Evolutionary conservation across 1,284 basidiomycete species (phyloP).

Genomic region (Lentinus polychrous): DNA sequence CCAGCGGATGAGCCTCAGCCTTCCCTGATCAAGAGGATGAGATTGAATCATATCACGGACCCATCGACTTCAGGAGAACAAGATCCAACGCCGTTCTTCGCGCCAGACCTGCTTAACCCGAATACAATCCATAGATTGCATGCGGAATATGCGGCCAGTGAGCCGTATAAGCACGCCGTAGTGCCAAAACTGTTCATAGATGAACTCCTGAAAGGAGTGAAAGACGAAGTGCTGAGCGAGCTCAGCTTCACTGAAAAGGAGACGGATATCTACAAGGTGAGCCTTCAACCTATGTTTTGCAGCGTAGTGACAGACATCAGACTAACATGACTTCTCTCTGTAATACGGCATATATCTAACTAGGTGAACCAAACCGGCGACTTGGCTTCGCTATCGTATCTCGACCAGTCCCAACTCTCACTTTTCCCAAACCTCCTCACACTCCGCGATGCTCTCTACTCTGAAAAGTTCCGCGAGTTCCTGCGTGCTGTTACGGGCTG

Average conservation of each 20-base stretch:
- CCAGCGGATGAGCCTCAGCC: slow-evolving; percentile 19
- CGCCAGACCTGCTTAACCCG: slow-evolving; percentile 49
- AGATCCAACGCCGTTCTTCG: slow-evolving; percentile 38
- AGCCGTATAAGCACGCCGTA: slow-evolving; percentile 83
- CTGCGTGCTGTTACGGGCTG: slow-evolving; percentile 89
- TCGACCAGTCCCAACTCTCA: slow-evolving; percentile 69
- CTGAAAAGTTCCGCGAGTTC: slow-evolving; percentile 77
- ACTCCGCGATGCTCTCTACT: slow-evolving; percentile 92
- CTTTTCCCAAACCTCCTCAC: slow-evolving; percentile 74
- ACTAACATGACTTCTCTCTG: background rate
- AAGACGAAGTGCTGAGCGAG: slow-evolving; percentile 77
- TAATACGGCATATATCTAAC: too few species aligned
- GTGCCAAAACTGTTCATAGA: slow-evolving; percentile 83
- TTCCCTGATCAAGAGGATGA: slow-evolving; percentile 24
- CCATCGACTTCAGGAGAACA: slow-evolving; percentile 5
- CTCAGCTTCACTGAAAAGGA: slow-evolving; percentile 95
- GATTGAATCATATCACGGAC: slow-evolving; percentile 24
- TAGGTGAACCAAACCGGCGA: slow-evolving; percentile 98
- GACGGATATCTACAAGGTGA: slow-evolving; percentile 97
- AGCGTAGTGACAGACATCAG: background rate
- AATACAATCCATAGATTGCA: slow-evolving; percentile 48
- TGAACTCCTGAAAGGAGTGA: slow-evolving; percentile 69
- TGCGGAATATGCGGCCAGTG: slow-evolving; percentile 47
- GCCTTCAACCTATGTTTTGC: slow-evolving; percentile 13
- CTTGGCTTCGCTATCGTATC: slow-evolving; percentile 86